phyloP scores from a whole-genome alignment of 2,329 filamentous ascomycete species.

The Aspergillus calidoustus region DNA sequence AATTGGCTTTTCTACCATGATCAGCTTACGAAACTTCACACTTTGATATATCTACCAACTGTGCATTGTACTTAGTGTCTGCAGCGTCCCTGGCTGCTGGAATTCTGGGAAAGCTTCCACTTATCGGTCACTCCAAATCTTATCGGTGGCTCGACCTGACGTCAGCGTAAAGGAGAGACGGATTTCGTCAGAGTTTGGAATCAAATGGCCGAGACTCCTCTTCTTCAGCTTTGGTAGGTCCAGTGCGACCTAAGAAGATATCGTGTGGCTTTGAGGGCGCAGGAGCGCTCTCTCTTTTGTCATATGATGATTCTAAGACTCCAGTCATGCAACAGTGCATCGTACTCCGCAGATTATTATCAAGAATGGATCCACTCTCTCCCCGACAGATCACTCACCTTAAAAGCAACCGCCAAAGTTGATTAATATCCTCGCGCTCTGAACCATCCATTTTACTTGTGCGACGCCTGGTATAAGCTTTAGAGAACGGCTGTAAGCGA shows the following conservation, averaged over 20 bases:
- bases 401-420: neutral
- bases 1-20: too few relatives aligned
- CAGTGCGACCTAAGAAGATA: neutral
- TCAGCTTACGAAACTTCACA: too few relatives aligned
- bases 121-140: neutral
- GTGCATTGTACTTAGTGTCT: too few relatives aligned
- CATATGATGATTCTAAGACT: neutral
- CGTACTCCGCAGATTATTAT: neutral
- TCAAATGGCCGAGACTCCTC: neutral
- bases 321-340: neutral
- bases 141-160: neutral
- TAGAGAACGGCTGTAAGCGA: neutral
- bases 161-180: neutral
- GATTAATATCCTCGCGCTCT: neutral
- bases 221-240: neutral
- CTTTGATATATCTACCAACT: too few relatives aligned
- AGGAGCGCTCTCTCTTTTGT: neutral
- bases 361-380: neutral
- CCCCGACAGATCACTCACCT: neutral
- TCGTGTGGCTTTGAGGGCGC: too few relatives aligned
- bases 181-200: neutral
- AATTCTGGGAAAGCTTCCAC: too few relatives aligned
- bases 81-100: too few relatives aligned
- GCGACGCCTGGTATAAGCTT: neutral
- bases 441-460: neutral